Base-by-base conservation (phyloP, 2,329 filamentous ascomycete species). In the Onygenales sp. region DNA sequence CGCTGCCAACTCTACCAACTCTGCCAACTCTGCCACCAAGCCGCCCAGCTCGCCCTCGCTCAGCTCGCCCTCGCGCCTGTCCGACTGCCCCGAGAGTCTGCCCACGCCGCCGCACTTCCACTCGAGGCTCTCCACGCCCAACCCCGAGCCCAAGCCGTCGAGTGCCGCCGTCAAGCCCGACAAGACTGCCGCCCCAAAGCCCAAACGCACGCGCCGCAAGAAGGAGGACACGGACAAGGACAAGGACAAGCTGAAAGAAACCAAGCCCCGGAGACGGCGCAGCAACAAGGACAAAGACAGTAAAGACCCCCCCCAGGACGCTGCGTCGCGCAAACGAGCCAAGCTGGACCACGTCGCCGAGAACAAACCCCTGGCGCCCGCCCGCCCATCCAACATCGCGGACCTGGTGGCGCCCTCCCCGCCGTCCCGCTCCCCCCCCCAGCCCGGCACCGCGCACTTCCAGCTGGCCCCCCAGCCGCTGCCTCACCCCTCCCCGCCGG, bases 241-340 rank as follows among this genome's bases (percentile, higher is more conserved):
- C 33, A 57, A 58, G 33, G 51, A 50, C n/a, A 51, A 50, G 14
- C 14, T 17, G n/a, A 21, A 21, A 43, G 52, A 51, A 7, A 21
- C 39, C 7, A 57, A 53, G 46, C 54, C 55, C n/a, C 57, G 57
- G 50, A 56, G 42, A 50, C 50, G 13, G 21, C 47, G 54, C 49
- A 54, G 39, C 50, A 57, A 44, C 45, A 55, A 53, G 41, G 43
- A 36, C 50, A 43, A 44, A 32, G 41, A 42, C 21, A 48, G 32
- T 46, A 27, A 33, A 11, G 42, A 17, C 21, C 55, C 43, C 55
- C 59, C 5, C 58, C 55, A 62, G 59, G 52, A 55, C 51, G 35
- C 36, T 7, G 27, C 52, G 6, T 54, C 76, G 55, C 77, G 79
- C 60, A 82, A 75, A 62, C 74, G 72, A 59, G 65, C 66, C 44